phyloP scores from a whole-genome alignment of 2,329 filamentous ascomycete species.

The Shiraia sp. region DNA sequence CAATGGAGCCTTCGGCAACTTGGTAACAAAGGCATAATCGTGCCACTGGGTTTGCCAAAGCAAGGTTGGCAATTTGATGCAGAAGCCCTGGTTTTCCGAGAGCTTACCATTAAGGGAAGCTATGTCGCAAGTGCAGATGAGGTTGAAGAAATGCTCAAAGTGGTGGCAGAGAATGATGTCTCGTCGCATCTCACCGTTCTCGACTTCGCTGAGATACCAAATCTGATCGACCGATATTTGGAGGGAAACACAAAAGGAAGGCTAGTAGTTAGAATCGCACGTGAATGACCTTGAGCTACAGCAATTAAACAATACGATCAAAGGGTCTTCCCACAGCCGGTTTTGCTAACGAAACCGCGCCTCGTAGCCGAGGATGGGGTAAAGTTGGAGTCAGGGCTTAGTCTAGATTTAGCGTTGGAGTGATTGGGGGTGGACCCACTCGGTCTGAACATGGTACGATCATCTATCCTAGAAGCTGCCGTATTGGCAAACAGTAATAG shows the following conservation, averaged over 20 bases:
- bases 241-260: slow-evolving; percentile 28
- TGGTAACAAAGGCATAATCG: slow-evolving; percentile 26
- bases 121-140: slow-evolving; percentile 29
- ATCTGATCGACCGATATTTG: slow-evolving; percentile 20
- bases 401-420: too few species aligned
- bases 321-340: too few species aligned
- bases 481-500: too few species aligned
- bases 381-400: too few species aligned
- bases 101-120: slow-evolving; percentile 28
- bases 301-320: too few species aligned
- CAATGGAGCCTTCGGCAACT: slow-evolving; percentile 29
- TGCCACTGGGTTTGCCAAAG: slow-evolving; percentile 28
- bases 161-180: slow-evolving; percentile 23
- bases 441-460: too few species aligned
- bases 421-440: too few species aligned
- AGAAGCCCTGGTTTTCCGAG: slow-evolving; percentile 27
- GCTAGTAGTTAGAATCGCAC: slow-evolving; percentile 22
- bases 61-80: slow-evolving; percentile 32
- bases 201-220: slow-evolving; percentile 25
- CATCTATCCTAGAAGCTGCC: too few species aligned
- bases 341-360: too few species aligned
- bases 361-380: too few species aligned
- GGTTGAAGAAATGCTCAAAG: slow-evolving; percentile 28
- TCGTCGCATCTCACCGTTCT: slow-evolving; percentile 26
- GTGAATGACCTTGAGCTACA: slow-evolving; percentile 2